A percentile compares a stretch with the other conserved stretches of the same genome.
These are phyloP conservation scores for Cyberlindnera bimundalis DNA, from an alignment of 805 yeast genomes.

Conservation along the genomic window DNA sequence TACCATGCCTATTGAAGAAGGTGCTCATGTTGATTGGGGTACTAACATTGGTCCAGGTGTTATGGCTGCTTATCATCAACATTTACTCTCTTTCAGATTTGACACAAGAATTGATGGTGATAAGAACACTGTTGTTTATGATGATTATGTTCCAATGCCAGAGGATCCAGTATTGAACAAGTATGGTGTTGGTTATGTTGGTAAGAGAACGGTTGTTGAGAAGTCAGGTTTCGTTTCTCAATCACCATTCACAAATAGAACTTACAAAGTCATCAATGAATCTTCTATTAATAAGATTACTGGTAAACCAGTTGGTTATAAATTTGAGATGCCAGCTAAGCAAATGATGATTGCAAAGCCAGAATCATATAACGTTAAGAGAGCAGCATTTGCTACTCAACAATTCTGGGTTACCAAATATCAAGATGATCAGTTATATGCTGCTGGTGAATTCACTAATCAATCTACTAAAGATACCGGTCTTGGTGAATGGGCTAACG, in stretches of 20 bases:
- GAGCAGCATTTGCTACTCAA: conserved; percentile 74
- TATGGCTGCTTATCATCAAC: conserved; percentile 84
- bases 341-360: conserved; percentile 70
- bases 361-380: conserved; percentile 59
- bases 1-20: conserved; percentile 77
- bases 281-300: conserved; percentile 65
- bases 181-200: conserved; percentile 64
- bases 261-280: conserved; percentile 74
- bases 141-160: conserved; percentile 64
- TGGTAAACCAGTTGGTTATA: conserved; percentile 72
- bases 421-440: conserved; percentile 65
- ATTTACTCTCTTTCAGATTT: conserved; percentile 71
- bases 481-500: conserved; percentile 66
- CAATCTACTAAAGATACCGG: conserved; percentile 73
- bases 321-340: conserved; percentile 67
- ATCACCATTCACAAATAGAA: conserved; percentile 71
- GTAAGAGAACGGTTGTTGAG: conserved; percentile 62
- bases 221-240: conserved; percentile 71
- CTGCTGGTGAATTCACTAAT: conserved; percentile 85
- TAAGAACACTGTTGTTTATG: conserved; percentile 67
- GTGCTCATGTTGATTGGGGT: conserved; percentile 61
- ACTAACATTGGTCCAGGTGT: conserved; percentile 77
- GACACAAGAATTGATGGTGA: conserved; percentile 84
- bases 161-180: conserved; percentile 53
- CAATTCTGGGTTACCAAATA: conserved; percentile 83